Evolutionary conservation across 257 asterid genomes (phyloP).

Genomic region (Solanum pinnatisectum): DNA sequence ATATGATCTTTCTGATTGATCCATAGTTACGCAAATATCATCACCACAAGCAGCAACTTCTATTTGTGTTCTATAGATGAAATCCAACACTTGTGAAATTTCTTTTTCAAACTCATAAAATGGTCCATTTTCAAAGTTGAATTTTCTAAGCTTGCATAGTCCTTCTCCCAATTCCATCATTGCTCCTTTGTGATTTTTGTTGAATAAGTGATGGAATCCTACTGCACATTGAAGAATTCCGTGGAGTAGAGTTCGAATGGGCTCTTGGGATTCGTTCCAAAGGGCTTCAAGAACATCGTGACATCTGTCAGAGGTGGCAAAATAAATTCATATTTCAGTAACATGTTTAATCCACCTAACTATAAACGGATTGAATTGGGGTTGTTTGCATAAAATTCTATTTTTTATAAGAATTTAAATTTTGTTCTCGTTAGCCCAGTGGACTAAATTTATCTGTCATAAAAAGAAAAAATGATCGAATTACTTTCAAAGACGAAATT

Average conservation of each 20-base stretch:
- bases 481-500: neutral
- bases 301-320: constrained; percentile 19
- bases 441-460: neutral
- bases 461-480: neutral
- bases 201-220: constrained; percentile 85
- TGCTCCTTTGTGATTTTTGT: constrained; percentile 85
- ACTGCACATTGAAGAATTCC: constrained; percentile 75
- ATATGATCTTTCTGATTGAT: constrained; percentile 76
- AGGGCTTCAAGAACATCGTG: constrained; percentile 73
- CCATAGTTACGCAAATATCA: constrained; percentile 60
- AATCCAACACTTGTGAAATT: constrained; percentile 59
- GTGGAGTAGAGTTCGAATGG: constrained; percentile 53
- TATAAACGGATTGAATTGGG: neutral
- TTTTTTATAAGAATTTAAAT: neutral
- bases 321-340: neutral
- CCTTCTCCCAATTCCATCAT: constrained; percentile 98
- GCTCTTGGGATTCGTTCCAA: constrained; percentile 62
- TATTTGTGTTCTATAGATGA: constrained; percentile 66
- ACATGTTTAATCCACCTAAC: neutral
- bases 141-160: constrained; percentile 65
- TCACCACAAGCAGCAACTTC: constrained; percentile 82
- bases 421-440: neutral
- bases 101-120: constrained; percentile 60
- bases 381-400: neutral
- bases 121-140: constrained; percentile 69